Base-by-base conservation (phyloP, 2,329 filamentous ascomycete species). In the Tetracladium maxilliforme region DNA sequence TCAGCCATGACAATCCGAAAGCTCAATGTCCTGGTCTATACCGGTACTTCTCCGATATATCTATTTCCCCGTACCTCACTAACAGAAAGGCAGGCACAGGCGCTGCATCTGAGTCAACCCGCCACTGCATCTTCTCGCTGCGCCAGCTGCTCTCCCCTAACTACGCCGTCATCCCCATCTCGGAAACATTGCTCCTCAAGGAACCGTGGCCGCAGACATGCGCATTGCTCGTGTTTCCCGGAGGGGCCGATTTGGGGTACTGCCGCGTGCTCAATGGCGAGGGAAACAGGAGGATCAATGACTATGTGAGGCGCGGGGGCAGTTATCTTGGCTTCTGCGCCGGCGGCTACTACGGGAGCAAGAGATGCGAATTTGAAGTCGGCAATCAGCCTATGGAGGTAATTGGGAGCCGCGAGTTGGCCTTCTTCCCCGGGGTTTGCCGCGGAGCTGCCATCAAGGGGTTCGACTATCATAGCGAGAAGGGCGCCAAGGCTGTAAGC, bases 1-100 rank as follows among this genome's bases (percentile, higher is more conserved):
- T 54, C 63, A 15, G n/a, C n/a, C n/a, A n/a, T n/a, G n/a, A 41
- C 8, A 19, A 19, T 11, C 8, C 70, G 69, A 44, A 76, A 71
- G 45, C 65, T 94, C 56, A 95, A 98, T 47, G 76, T 98, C 29
- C 66, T 95, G 36, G 82, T 98, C 26, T 95, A 95, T 45, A 79
- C 83, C 39, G 84, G 82, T 86, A 58, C 44, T 48, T 40, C 41
- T 26, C 37, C 13, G 14, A 20, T 22, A 17, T 6, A 19, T 20
- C 21, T 23, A 14, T 28, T 21, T 3, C 5, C 17, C n/a, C 15
- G 20, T 8, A 28, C 5, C 15, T 25, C 14, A 17, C 13, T 23
- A 12, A 22, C 18, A 22, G 26, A 30, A 34, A 23, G 32, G 30
- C 41, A 83, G 86, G 87, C 40, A 70, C 75, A 44, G 90, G 90